Conservation (phyloP, 2,329 filamentous ascomycete genomes). For the Exophiala calicioides region DNA sequence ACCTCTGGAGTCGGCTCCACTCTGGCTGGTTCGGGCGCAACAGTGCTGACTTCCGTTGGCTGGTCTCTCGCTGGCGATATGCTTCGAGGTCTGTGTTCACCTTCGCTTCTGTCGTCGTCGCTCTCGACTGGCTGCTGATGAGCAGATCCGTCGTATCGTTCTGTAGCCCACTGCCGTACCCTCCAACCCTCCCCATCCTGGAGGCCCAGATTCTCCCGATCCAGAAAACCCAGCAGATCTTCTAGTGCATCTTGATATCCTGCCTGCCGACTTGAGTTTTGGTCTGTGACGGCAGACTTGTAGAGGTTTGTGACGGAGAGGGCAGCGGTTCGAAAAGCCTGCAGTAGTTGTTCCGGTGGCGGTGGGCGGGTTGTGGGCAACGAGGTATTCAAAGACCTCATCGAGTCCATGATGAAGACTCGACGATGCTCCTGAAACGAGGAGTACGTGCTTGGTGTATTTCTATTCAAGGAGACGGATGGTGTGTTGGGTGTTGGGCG, state of each 20-base stretch:
- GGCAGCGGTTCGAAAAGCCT: conserved; percentile 88
- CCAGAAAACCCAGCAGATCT: conserved; percentile 81
- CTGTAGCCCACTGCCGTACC: conserved; percentile 62
- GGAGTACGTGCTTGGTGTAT: neutral
- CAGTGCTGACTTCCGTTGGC: conserved; percentile 38
- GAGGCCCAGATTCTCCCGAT: conserved; percentile 76
- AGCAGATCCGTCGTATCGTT: conserved; percentile 46
- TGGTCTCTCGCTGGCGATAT: conserved; percentile 19
- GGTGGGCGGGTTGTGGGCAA: conserved; percentile 50
- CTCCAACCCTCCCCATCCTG: conserved; percentile 75
- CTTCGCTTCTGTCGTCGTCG: conserved; percentile 47
- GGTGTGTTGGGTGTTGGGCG: neutral
- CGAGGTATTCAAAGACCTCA: conserved; percentile 64
- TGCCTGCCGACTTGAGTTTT: conserved; percentile 71
- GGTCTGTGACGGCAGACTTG: conserved; percentile 80
- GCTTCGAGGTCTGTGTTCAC: conserved; percentile 32
- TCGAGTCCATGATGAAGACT: conserved; percentile 58
- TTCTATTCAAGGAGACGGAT: neutral
- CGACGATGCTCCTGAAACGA: conserved; percentile 19
- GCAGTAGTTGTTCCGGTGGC: conserved; percentile 64
- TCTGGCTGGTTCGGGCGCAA: conserved; percentile 9
- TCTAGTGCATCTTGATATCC: conserved; percentile 95
- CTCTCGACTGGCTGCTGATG: conserved; percentile 38
- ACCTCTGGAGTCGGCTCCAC: conserved; percentile 18
- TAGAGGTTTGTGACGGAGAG: conserved; percentile 95